Evolutionary conservation across 257 asterid species (phyloP).

Genomic region (Solanum etuberosum): DNA sequence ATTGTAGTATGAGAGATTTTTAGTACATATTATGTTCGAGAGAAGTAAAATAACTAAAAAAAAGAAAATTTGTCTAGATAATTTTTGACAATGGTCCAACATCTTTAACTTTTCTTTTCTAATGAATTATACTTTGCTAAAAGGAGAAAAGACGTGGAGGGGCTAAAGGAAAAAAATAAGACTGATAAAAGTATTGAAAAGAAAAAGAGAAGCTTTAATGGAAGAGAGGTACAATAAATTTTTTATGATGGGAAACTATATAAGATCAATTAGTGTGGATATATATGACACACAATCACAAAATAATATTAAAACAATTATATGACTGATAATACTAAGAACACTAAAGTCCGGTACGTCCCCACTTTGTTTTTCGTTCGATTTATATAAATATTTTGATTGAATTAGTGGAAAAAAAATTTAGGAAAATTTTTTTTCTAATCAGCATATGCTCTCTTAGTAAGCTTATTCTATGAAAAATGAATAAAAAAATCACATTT

Average conservation of each 20-base stretch:
- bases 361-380: neutral
- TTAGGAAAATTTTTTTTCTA: fast-evolving
- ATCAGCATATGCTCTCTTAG: neutral
- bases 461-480: neutral
- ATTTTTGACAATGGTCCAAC: neutral
- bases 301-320: neutral
- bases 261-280: neutral
- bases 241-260: neutral
- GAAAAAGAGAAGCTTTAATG: constrained; percentile 3
- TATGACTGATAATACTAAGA: neutral
- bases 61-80: neutral
- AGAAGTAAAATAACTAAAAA: neutral
- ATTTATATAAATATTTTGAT: too few relatives aligned
- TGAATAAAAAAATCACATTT: neutral
- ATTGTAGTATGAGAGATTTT: neutral
- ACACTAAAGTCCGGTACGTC: neutral
- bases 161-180: constrained; percentile 4
- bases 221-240: constrained; percentile 24
- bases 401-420: too few relatives aligned
- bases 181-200: neutral
- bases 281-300: neutral
- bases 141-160: neutral
- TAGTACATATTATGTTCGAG: neutral
- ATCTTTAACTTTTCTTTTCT: neutral
- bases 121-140: neutral